Percentiles rank a stretch among this genome's conserved stretches.
Evolutionary conservation across 2,329 filamentous ascomycete genomes (phyloP).

Genomic region (Penicillium sp.): DNA sequence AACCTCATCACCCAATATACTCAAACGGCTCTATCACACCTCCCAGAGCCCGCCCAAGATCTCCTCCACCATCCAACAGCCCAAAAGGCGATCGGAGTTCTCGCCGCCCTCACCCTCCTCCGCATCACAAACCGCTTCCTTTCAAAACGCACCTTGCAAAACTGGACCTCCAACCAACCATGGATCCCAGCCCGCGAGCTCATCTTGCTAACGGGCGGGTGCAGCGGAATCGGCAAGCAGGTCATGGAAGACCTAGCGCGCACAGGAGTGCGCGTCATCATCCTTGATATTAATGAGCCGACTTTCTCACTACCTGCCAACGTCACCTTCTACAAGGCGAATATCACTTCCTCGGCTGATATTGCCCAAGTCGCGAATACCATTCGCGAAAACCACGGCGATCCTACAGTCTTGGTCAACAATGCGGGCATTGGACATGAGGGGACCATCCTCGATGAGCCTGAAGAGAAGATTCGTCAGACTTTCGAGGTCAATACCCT

Average conservation of each 20-base stretch:
- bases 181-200: slow-evolving; percentile 31
- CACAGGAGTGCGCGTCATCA: slow-evolving; percentile 31
- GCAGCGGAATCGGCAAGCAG: slow-evolving; percentile 39
- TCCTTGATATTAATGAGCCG: slow-evolving; percentile 38
- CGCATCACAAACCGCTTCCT: slow-evolving; percentile 28
- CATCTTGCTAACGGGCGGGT: slow-evolving; percentile 37
- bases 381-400: slow-evolving; percentile 41
- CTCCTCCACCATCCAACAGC: slow-evolving; percentile 26
- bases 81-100: slow-evolving; percentile 23
- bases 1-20: slow-evolving; percentile 24
- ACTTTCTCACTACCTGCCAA: slow-evolving; percentile 30
- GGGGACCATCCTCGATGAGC: slow-evolving; percentile 47
- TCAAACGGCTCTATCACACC: slow-evolving; percentile 20
- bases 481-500: slow-evolving; percentile 55
- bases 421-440: slow-evolving; percentile 50
- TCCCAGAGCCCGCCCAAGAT: slow-evolving; percentile 28
- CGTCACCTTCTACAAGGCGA: slow-evolving; percentile 35
- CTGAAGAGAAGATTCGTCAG: slow-evolving; percentile 43
- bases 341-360: slow-evolving; percentile 35
- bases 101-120: slow-evolving; percentile 24
- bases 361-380: slow-evolving; percentile 33
- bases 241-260: slow-evolving; percentile 31
- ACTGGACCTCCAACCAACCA: slow-evolving; percentile 24
- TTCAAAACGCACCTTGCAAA: slow-evolving; percentile 29
- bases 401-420: slow-evolving; percentile 49